Base-by-base conservation (phyloP, 2,329 filamentous ascomycete species). In the Colletotrichum sp. region DNA sequence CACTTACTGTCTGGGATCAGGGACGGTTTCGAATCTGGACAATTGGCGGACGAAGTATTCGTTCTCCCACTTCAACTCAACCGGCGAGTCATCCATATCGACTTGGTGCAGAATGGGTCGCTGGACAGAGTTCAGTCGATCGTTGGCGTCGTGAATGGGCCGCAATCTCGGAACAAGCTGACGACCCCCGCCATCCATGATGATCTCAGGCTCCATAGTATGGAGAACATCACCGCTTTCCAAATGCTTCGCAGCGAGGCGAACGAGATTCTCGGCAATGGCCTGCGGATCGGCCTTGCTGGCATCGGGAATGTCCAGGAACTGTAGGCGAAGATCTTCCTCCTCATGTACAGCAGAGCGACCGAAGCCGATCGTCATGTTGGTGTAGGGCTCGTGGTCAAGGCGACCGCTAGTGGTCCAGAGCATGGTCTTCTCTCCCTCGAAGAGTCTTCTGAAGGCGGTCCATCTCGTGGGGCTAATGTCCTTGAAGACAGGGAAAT, bases 401-500 rank as follows among this genome's bases (percentile, higher is more conserved):
- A 74, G 69, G 21, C 78, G 65, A n/a, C 78, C 79, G 12, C 67
- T 65, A 3, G 80, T 80, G 16, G 78, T 70, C 79, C 79, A 81
- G 8, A 81, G 59, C 7, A 81, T 67, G 13, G 64, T 72, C 12
- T 66, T 71, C 7, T 60, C 66, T 18, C 67, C 21, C 7, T 70
- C 68, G n/a, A 77, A 78, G 8, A 81, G 18, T 10, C 55, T 49
- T 39, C 80, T 79, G 16, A 81, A 49, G 5, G 60, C 76, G 2
- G 72, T 69, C 49, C 80, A 75, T 6, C 72, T 77, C 2, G 60
- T 62, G 83, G 86, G 63, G 0, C 80, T 74, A n/a, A 89, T 80
- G 24, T 85, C 83, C 7, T 81, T 79, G 18, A 84, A 78, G 10
- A 85, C 78, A 16, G 77, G 65, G 10, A 71, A 59, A 12, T 81